Conservation (phyloP, 2,329 filamentous ascomycete genomes). For the Colletotrichum tabaci region DNA sequence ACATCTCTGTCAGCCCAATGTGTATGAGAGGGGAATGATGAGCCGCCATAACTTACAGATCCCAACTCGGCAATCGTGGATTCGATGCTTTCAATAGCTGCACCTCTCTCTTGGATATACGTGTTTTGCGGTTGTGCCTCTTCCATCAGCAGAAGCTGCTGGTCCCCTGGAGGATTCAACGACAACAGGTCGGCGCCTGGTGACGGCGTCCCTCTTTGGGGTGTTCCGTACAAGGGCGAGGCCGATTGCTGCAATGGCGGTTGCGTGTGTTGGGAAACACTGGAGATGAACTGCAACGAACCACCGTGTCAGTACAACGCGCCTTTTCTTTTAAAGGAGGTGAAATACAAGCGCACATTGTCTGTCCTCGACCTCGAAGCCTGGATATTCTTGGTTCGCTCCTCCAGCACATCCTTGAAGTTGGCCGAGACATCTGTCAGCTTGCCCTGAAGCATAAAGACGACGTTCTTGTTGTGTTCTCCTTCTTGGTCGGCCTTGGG, state of each 20-base stretch:
- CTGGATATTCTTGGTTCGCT: conserved; percentile 97
- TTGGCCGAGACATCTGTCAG: conserved; percentile 90
- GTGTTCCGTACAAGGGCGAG: conserved; percentile 88
- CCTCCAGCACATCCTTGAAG: conserved; percentile 97
- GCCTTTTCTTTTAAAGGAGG: no score
- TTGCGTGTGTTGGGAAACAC: conserved; percentile 84
- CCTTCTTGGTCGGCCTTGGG: conserved; percentile 84
- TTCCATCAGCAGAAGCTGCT: conserved; percentile 93
- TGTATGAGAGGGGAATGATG: conserved; percentile 49
- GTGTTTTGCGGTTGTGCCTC: conserved; percentile 87
- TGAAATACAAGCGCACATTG: conserved; percentile 62
- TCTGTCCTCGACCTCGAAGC: conserved; percentile 92
- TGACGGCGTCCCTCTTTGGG: conserved; percentile 75
- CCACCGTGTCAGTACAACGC: conserved; percentile 2
- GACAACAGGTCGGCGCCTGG: conserved; percentile 84
- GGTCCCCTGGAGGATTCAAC: conserved; percentile 87
- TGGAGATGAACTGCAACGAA: conserved; percentile 79
- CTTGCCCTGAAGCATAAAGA: conserved; percentile 91
- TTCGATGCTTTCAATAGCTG: conserved; percentile 97
- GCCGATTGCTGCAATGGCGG: conserved; percentile 80
- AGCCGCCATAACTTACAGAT: conserved; percentile 49
- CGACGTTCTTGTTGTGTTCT: conserved; percentile 98
- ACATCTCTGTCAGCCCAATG: not conserved
- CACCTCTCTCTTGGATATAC: conserved; percentile 93
- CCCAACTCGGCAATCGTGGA: conserved; percentile 94